Conservation (phyloP, 1,284 basidiomycete genomes). For the Marasmius sp. region DNA sequence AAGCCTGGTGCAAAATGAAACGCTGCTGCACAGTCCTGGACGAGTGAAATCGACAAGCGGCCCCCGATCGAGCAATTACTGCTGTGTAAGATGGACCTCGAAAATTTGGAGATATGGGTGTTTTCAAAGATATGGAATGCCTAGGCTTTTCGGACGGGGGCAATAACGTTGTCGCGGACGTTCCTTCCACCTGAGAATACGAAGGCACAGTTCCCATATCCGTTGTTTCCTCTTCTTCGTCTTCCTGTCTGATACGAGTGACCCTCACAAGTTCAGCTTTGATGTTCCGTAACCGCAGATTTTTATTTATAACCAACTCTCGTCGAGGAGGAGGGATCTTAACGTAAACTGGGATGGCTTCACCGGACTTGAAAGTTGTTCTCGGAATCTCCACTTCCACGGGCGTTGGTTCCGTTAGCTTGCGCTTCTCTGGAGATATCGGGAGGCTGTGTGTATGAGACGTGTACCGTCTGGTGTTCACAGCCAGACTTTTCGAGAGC, state of each 20-base stretch:
- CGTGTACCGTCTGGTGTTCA: conserved; percentile 74
- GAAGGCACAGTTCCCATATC: conserved; percentile 27
- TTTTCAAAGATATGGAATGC: conserved; percentile 35
- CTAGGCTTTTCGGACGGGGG: conserved; percentile 26
- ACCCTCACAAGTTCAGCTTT: conserved; percentile 69
- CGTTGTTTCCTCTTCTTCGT: conserved; percentile 31
- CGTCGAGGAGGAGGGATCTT: conserved; percentile 69
- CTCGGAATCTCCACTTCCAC: conserved; percentile 72
- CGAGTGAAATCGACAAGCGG: conserved; percentile 77
- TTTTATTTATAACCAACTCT: conserved; percentile 63
- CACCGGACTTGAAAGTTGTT: conserved; percentile 64
- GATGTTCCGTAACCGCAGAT: conserved; percentile 70
- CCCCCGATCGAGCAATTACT: conserved; percentile 70
- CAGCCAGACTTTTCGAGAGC: conserved; percentile 55
- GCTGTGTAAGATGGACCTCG: conserved; percentile 44
- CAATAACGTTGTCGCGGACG: conserved; percentile 21
- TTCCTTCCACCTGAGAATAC: conserved; percentile 22
- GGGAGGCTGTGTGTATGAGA: conserved; percentile 57
- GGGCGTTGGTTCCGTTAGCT: conserved; percentile 58
- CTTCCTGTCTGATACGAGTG: conserved; percentile 49
- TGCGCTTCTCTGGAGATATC: conserved; percentile 57
- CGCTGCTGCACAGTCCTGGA: conserved; percentile 65
- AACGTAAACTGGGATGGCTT: conserved; percentile 74
- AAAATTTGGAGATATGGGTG: conserved; percentile 38
- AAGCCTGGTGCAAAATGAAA: conserved; percentile 65